These are phyloP conservation scores for Talaromyces albobiverticillius DNA, from an alignment of 2,329 filamentous ascomycete genomes.

Conservation along the genomic window DNA sequence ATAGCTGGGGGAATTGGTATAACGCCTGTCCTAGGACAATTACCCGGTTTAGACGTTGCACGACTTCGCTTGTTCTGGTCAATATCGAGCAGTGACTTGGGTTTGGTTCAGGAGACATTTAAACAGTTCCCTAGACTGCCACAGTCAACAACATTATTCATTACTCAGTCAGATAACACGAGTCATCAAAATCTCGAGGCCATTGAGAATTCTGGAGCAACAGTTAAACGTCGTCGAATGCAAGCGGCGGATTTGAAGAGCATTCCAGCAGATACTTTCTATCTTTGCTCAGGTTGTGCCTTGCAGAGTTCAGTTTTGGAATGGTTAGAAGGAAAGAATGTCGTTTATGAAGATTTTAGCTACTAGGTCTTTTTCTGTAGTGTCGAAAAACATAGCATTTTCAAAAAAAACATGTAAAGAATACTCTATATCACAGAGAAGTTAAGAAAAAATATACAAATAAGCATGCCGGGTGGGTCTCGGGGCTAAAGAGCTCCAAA, in stretches of 20 bases:
- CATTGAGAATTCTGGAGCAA: conserved; percentile 25
- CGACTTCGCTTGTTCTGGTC: conserved; percentile 66
- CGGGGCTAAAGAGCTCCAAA: too few relatives aligned
- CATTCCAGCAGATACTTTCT: conserved; percentile 49
- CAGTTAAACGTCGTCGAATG: conserved; percentile 47
- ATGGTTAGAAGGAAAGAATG: conserved; percentile 56
- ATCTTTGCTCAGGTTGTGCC: conserved; percentile 55
- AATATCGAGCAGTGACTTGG: conserved; percentile 59
- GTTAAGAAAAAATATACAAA: too few relatives aligned
- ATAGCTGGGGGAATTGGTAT: conserved; percentile 79
- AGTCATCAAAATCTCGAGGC: conserved; percentile 34
- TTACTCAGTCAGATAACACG: conserved; percentile 51
- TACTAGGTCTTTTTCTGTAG: conserved; percentile 41
- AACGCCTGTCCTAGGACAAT: conserved; percentile 73
- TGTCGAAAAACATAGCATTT: background rate
- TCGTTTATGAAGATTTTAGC: conserved; percentile 60
- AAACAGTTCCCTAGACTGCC: conserved; percentile 52
- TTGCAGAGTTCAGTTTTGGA: conserved; percentile 50
- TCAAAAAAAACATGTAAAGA: too few relatives aligned
- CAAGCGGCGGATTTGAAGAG: conserved; percentile 44
- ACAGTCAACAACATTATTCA: conserved; percentile 56
- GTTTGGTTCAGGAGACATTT: conserved; percentile 61
- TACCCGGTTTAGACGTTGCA: conserved; percentile 49
- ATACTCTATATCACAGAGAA: too few relatives aligned
- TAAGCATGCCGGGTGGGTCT: too few relatives aligned